Percentiles rank a stretch among this genome's conserved stretches.
phyloP scores from a whole-genome alignment of 768 basidiomycete genomes.

The Tubosaeta sp. region DNA sequence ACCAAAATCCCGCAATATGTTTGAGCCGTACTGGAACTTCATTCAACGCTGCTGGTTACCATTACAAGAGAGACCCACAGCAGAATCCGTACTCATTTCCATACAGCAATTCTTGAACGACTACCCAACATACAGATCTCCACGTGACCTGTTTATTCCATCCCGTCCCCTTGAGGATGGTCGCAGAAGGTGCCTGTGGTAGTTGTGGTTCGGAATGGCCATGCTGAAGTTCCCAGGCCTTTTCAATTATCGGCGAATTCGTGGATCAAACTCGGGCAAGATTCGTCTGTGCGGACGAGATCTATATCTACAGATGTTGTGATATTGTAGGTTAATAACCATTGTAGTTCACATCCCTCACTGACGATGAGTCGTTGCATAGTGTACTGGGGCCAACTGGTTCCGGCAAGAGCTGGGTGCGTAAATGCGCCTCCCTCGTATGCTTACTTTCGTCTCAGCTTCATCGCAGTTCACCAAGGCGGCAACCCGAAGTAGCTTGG shows the following conservation, averaged over 20 bases:
- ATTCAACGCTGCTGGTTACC: too few species aligned
- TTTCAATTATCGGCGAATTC: not conserved
- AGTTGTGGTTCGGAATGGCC: too few species aligned
- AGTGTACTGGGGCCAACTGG: conserved; percentile 19
- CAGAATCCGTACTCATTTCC: too few species aligned
- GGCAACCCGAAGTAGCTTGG: conserved; percentile 1
- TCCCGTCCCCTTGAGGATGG: too few species aligned
- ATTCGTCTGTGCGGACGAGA: not conserved
- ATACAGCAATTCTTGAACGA: too few species aligned
- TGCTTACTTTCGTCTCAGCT: not conserved
- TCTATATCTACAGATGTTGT: conserved; percentile 14
- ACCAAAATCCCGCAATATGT: too few species aligned
- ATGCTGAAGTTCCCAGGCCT: too few species aligned
- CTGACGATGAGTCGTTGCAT: not conserved
- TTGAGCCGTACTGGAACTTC: too few species aligned
- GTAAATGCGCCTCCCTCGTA: not conserved
- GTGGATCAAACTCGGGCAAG: conserved; percentile 15
- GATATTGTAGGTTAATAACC: conserved; percentile 15
- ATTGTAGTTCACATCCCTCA: not conserved
- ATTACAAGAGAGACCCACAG: too few species aligned
- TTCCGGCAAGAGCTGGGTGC: conserved; percentile 20
- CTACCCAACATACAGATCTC: too few species aligned
- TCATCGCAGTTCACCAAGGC: conserved; percentile 10
- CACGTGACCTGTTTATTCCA: too few species aligned
- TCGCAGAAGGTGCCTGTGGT: too few species aligned